Base-by-base conservation (phyloP, 192 early-diverging fungal genomes). In the Podila clonocystis region DNA sequence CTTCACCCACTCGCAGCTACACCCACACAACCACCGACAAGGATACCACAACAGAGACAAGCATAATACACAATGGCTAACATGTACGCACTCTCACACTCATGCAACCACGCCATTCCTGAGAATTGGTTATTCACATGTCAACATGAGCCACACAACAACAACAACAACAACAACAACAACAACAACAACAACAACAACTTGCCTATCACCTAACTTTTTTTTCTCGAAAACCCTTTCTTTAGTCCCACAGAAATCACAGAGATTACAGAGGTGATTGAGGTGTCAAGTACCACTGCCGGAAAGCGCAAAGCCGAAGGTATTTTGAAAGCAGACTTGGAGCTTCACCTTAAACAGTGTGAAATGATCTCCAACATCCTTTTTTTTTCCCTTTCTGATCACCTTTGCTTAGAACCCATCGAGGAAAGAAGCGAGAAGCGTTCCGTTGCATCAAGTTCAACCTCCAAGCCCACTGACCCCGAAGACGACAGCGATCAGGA, bases 401-500 rank as follows among this genome's bases (percentile, higher is more conserved):
- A 36, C 8, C 34, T 36, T 36, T 36, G 34, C 34, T 36, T 62
- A 79, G 75, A 79, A n/a, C 61, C 64, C n/a, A 45, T 71, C 17
- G 68, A 59, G 6, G 55, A 58, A 12, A 58, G 36, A 15, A 22
- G 65, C 49, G n/a, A 59, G 22, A 79, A 79, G 61, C 75, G 75
- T 12, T 41, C 75, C 6, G 64, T 63, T 11, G 75, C 70, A 4
- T 79, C 75, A 17, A 76, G 74, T 41, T 79, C 75, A 1, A 26
- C 65, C 12, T 20, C 69, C 19, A 68, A 72, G 7, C 15, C 24
- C 11, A 22, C 63, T 38, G 75, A 79, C 34, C 45, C 41, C 41
- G 75, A 77, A 24, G 69, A 79, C n/a, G 58, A 79, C 45, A 79
- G 70, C 24, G 75, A 65, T 26, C 75, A 79, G 45, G 75, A 79